Evolutionary conservation across 192 early-diverging fungal species (phyloP).

Genomic region (Podila horticola): DNA sequence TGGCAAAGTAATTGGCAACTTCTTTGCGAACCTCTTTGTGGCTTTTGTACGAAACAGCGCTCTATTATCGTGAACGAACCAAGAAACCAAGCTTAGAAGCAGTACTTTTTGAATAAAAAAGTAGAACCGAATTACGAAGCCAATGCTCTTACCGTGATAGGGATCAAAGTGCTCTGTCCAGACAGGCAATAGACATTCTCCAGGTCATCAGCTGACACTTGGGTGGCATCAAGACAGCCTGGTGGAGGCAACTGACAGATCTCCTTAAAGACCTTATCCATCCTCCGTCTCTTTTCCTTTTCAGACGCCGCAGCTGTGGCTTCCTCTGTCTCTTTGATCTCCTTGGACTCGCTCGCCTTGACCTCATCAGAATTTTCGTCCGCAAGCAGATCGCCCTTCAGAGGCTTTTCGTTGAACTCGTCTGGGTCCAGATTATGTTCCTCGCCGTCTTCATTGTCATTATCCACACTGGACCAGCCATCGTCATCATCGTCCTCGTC

Average conservation of each 20-base stretch:
- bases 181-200: conserved; percentile 18
- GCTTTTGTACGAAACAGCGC: conserved; percentile 12
- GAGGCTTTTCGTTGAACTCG: conserved; percentile 9
- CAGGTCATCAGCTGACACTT: conserved; percentile 5
- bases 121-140: neutral
- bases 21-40: neutral
- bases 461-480: conserved; percentile 17
- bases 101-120: neutral
- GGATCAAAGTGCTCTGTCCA: conserved; percentile 14
- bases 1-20: conserved; percentile 27
- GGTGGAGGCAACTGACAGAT: conserved; percentile 11
- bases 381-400: conserved; percentile 1
- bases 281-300: conserved; percentile 13
- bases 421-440: conserved; percentile 15
- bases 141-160: conserved; percentile 15
- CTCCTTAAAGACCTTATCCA: conserved; percentile 6
- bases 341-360: conserved; percentile 1
- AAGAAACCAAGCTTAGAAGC: neutral
- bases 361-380: no score
- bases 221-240: conserved; percentile 30
- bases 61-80: conserved; percentile 6
- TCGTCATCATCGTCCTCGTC: conserved; percentile 27
- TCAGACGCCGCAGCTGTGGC: neutral
- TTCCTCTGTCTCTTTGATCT: neutral
- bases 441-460: conserved; percentile 18